phyloP scores from a whole-genome alignment of 768 basidiomycete genomes.

The Kwoniella dendrophila region DNA sequence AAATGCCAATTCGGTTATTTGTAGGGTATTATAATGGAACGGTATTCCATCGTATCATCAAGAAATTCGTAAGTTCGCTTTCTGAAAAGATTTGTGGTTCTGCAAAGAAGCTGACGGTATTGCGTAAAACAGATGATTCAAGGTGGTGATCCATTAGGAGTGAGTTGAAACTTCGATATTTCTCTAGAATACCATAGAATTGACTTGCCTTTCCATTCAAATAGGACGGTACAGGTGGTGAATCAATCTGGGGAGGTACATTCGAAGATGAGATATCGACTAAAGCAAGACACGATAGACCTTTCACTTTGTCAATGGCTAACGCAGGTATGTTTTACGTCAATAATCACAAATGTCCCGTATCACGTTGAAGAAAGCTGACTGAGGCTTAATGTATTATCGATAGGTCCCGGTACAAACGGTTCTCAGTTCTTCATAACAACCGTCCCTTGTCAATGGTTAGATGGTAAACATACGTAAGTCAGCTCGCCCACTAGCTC shows the following conservation, averaged over 20 bases:
- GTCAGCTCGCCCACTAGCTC: constrained; percentile 17
- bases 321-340: constrained; percentile 47
- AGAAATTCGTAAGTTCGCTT: constrained; percentile 71
- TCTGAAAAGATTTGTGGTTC: too few relatives aligned
- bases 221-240: constrained; percentile 89
- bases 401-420: constrained; percentile 80
- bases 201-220: not conserved
- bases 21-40: constrained; percentile 81
- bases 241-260: constrained; percentile 92
- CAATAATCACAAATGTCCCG: not conserved
- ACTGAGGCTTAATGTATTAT: constrained; percentile 13
- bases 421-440: constrained; percentile 99
- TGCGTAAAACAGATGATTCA: constrained; percentile 60
- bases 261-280: constrained; percentile 95
- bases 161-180: not conserved
- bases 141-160: constrained; percentile 85
- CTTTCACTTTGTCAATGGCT: constrained; percentile 89
- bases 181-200: not conserved
- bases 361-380: constrained; percentile 5
- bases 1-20: not conserved
- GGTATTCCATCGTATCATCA: constrained; percentile 95
- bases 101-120: constrained; percentile 6
- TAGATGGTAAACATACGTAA: constrained; percentile 64
- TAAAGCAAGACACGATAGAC: constrained; percentile 88
- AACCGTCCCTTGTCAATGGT: constrained; percentile 88